Evolutionary conservation across 2,329 filamentous ascomycete species (phyloP).

Genomic region (Ceratocystis diversiconidia): DNA sequence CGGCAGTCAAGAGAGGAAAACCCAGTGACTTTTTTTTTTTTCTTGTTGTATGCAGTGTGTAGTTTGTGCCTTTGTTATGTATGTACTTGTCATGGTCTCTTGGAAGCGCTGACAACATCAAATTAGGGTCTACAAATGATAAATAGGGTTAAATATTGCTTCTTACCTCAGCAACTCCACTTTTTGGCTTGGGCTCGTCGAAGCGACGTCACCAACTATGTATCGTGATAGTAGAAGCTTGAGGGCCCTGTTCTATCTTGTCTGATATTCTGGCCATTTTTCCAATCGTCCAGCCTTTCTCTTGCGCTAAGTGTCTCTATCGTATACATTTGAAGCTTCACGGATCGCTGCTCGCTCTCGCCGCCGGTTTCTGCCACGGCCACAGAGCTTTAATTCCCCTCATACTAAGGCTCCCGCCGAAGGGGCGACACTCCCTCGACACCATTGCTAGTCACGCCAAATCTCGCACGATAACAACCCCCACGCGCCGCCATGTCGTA

Average conservation of each 20-base stretch:
- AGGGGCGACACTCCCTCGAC: neutral
- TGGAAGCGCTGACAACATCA: no score
- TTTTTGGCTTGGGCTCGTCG: neutral
- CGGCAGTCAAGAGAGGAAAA: no score
- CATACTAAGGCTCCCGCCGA: neutral
- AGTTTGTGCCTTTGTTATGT: no score
- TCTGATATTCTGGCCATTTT: neutral
- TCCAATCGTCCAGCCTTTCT: neutral
- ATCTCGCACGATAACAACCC: neutral
- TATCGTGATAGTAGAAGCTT: neutral
- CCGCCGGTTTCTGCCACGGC: neutral
- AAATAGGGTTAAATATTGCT: neutral
- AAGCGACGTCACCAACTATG: conserved; percentile 2
- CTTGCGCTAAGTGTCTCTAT: neutral
- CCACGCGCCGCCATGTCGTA: conserved; percentile 59
- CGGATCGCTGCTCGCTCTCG: neutral
- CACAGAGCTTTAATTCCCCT: neutral
- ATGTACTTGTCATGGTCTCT: no score
- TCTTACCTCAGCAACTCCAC: neutral
- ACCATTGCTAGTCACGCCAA: neutral
- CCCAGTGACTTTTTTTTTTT: no score
- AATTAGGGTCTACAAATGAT: neutral
- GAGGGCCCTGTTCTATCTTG: neutral
- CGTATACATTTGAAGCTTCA: neutral
- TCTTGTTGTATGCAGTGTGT: no score